A percentile compares a stretch with the other conserved stretches of the same genome.
These are phyloP conservation scores for Diaporthe citrichinensis DNA, from an alignment of 2,329 filamentous ascomycete species.

Conservation along the genomic window DNA sequence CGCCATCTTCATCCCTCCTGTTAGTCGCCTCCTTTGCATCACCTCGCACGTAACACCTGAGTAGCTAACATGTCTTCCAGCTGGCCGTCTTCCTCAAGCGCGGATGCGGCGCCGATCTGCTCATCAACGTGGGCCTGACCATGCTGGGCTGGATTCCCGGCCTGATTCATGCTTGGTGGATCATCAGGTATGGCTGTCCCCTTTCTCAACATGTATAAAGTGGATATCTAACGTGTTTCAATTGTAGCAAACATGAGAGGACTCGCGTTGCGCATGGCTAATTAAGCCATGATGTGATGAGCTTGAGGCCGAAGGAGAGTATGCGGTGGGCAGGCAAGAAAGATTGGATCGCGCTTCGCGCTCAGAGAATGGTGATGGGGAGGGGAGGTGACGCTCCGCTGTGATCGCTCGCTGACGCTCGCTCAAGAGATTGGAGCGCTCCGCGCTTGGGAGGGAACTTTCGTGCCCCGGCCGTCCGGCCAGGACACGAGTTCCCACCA, in stretches of 20 bases:
- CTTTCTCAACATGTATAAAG: too few species aligned
- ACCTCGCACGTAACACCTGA: not conserved
- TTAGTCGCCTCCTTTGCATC: not conserved
- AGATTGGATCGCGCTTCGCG: too few species aligned
- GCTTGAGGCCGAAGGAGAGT: not conserved
- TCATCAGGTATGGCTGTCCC: conserved; percentile 29
- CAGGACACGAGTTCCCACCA: too few species aligned
- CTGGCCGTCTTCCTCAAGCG: conserved; percentile 40
- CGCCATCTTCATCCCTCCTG: conserved; percentile 41
- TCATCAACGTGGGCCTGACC: conserved; percentile 41
- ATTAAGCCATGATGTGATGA: not conserved
- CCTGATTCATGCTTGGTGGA: conserved; percentile 42
- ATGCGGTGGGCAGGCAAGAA: not conserved
- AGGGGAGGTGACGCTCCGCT: too few species aligned
- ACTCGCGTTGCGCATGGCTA: not conserved
- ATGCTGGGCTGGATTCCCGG: conserved; percentile 41
- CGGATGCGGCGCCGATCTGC: conserved; percentile 33
- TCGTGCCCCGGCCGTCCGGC: too few species aligned
- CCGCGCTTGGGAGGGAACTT: too few species aligned
- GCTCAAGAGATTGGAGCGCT: too few species aligned
- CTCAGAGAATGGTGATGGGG: too few species aligned
- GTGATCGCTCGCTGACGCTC: too few species aligned
- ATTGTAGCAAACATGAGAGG: conserved; percentile 24
- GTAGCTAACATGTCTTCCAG: not conserved
- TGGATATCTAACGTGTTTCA: not conserved